Conservation (phyloP, 2,329 filamentous ascomycete species). For the Boeremia lycopersici region DNA sequence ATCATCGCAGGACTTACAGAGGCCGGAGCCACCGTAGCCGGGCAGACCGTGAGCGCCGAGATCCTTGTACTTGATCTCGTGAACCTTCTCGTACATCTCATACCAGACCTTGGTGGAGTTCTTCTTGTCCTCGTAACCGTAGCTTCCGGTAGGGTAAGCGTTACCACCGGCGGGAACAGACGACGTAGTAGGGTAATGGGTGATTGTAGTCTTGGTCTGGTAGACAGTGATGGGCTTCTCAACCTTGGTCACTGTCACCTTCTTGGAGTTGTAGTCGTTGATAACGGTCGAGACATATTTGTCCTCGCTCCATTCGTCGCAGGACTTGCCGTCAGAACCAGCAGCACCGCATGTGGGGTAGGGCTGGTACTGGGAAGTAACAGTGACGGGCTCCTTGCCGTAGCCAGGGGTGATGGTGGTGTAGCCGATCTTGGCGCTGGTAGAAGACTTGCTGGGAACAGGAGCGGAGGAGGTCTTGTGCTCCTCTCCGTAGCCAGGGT, state of each 20-base stretch:
- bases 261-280: constrained; percentile 33
- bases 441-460: constrained; percentile 15
- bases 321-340: constrained; percentile 17
- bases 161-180: constrained; percentile 19
- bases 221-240: constrained; percentile 36
- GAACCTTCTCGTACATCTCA: constrained; percentile 40
- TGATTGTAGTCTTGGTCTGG: constrained; percentile 36
- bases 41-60: constrained; percentile 37
- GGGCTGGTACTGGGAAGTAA: constrained; percentile 41
- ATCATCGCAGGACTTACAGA: constrained; percentile 29
- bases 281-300: constrained; percentile 37
- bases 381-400: constrained; percentile 34
- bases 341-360: constrained; percentile 35
- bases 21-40: constrained; percentile 37
- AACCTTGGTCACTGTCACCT: constrained; percentile 34
- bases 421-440: constrained; percentile 26
- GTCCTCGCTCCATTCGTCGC: constrained; percentile 31
- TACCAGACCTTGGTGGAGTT: constrained; percentile 29
- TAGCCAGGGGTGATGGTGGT: constrained; percentile 38
- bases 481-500: constrained; percentile 11
- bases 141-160: constrained; percentile 12
- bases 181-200: constrained; percentile 24
- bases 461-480: constrained; percentile 13
- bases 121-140: constrained; percentile 17
- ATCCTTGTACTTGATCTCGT: constrained; percentile 35